These are phyloP conservation scores for Chamaenerion angustifolium DNA, from an alignment of 345 rosid species.

Conservation along the genomic window DNA sequence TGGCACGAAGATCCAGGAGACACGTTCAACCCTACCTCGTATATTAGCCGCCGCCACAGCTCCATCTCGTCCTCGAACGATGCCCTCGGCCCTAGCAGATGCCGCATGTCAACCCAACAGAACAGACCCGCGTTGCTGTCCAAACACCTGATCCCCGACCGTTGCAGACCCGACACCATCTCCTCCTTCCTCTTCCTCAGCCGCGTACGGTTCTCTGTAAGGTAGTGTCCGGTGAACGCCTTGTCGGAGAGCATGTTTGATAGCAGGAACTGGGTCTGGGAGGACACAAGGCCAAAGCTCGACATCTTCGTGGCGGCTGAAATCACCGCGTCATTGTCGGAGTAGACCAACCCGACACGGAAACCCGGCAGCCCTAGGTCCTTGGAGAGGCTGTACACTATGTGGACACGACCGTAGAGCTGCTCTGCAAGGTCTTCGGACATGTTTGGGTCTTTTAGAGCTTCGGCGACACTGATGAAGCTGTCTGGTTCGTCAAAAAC, in stretches of 20 bases:
- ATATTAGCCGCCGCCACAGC: conserved; percentile 51
- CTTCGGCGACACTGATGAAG: conserved; percentile 47
- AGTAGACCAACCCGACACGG: conserved; percentile 70
- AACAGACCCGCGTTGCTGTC: conserved; percentile 67
- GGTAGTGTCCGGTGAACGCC: conserved; percentile 37
- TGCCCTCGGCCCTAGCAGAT: conserved; percentile 27
- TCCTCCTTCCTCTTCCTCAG: conserved; percentile 34
- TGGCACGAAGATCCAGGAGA: conserved; percentile 84
- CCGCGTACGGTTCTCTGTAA: conserved; percentile 44
- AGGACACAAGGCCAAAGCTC: conserved; percentile 75
- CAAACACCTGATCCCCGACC: conserved; percentile 41
- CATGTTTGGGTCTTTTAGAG: conserved; percentile 19
- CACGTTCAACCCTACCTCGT: conserved; percentile 53
- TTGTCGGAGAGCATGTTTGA: conserved; percentile 47
- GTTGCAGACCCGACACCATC: conserved; percentile 42
- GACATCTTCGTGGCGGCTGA: conserved; percentile 82
- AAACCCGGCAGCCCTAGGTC: conserved; percentile 87
- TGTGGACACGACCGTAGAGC: conserved; percentile 37
- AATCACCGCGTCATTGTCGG: conserved; percentile 43
- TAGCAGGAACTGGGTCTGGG: conserved; percentile 66
- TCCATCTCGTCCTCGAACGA: conserved; percentile 55
- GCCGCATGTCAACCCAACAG: conserved; percentile 84
- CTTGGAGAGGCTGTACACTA: conserved; percentile 74
- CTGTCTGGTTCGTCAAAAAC: conserved; percentile 38
- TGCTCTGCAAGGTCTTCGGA: conserved; percentile 7